A percentile compares a stretch with the other conserved stretches of the same genome.
Conservation (phyloP, 2,329 filamentous ascomycete genomes). For the Aspergillus novofumigatus region DNA sequence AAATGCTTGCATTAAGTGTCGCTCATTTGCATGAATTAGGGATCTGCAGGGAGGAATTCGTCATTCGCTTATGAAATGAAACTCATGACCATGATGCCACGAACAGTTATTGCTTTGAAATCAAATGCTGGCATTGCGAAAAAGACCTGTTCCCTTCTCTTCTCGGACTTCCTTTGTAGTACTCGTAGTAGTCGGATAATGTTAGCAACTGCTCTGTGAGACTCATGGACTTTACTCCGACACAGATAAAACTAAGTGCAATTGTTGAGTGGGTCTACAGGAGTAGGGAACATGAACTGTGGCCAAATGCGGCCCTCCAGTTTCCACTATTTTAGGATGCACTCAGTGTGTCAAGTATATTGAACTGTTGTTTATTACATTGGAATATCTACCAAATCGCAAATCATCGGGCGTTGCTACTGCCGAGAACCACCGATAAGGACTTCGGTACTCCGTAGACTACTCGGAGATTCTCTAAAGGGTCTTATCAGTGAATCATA, state of each 20-base stretch:
- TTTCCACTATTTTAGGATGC: not conserved
- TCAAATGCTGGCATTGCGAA: not conserved
- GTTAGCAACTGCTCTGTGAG: not conserved
- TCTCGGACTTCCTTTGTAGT: not conserved
- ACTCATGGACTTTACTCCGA: not conserved
- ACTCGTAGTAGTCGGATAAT: not conserved
- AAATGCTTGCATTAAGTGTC: not conserved
- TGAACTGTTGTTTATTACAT: too few relatives aligned
- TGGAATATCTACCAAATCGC: not conserved
- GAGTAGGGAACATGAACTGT: not conserved
- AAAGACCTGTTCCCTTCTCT: not conserved
- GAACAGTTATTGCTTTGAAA: not conserved
- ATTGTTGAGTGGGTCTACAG: not conserved
- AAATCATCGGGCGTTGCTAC: not conserved
- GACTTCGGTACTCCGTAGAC: too few relatives aligned
- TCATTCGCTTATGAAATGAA: not conserved
- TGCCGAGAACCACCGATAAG: not conserved
- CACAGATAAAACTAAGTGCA: not conserved
- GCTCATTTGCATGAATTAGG: not conserved
- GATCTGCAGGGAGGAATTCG: not conserved
- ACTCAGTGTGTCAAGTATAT: too few relatives aligned
- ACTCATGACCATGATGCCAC: not conserved
- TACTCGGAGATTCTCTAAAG: too few relatives aligned
- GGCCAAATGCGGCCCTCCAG: not conserved
- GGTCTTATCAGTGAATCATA: conserved; percentile 7